Evolutionary conservation across 2,329 filamentous ascomycete species (phyloP).

Genomic region (Aspergillus pseudoterreus): DNA sequence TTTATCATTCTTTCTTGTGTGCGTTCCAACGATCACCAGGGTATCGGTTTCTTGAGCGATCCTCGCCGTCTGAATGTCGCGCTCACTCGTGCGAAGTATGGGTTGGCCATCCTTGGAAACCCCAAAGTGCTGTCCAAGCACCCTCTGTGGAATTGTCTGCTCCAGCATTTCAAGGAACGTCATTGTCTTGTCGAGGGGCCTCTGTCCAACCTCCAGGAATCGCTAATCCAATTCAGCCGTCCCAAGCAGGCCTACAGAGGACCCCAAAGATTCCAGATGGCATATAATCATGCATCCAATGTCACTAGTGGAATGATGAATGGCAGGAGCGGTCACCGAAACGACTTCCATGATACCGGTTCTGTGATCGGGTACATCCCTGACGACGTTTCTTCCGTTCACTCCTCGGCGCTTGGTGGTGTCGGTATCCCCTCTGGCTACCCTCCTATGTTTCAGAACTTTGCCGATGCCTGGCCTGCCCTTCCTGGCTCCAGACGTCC

Average conservation of each 20-base stretch:
- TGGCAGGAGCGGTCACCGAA: slow-evolving; percentile 47
- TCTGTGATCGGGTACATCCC: slow-evolving; percentile 95
- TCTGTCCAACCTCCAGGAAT: slow-evolving; percentile 91
- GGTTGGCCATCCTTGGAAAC: slow-evolving; percentile 93
- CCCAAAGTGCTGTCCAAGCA: slow-evolving; percentile 97
- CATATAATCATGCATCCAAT: slow-evolving; percentile 64
- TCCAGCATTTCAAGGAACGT: slow-evolving; percentile 94
- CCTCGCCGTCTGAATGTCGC: slow-evolving; percentile 96
- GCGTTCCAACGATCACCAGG: slow-evolving; percentile 97
- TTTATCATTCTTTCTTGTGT: slow-evolving; percentile 98
- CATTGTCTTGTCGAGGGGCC: slow-evolving; percentile 96
- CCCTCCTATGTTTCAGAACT: slow-evolving; percentile 92
- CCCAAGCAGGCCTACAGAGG: slow-evolving; percentile 89
- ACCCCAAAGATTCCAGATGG: slow-evolving; percentile 81
- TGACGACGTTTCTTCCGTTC: slow-evolving; percentile 93
- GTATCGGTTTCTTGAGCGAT: slow-evolving; percentile 97
- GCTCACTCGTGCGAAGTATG: slow-evolving; percentile 93
- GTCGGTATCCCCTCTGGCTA: slow-evolving; percentile 78
- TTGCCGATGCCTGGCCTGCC: slow-evolving; percentile 85
- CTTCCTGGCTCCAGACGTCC: slow-evolving; percentile 67
- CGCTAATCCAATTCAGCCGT: slow-evolving; percentile 87
- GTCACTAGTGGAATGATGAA: slow-evolving; percentile 53
- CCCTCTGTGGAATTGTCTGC: slow-evolving; percentile 91
- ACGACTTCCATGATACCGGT: slow-evolving; percentile 67
- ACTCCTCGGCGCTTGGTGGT: slow-evolving; percentile 84